Evolutionary conservation across 176 grass and related monocot species (phyloP).

Genomic region (Triticum urartu): DNA sequence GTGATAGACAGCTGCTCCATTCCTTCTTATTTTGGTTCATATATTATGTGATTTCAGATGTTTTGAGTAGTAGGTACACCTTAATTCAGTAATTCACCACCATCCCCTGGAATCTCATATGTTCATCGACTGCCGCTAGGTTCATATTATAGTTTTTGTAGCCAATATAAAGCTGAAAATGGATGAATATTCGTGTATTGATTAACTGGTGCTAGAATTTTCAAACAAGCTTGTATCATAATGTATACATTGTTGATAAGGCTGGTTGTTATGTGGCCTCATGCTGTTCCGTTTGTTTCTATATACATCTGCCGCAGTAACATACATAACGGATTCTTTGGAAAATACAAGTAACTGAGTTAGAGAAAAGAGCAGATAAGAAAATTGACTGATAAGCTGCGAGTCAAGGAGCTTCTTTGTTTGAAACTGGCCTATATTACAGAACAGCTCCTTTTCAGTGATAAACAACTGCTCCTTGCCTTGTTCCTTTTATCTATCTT

Average conservation of each 20-base stretch:
- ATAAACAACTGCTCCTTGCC: neutral
- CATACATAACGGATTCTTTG: neutral
- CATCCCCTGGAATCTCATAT: neutral
- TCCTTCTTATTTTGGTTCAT: neutral
- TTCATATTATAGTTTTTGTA: neutral
- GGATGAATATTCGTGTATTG: neutral
- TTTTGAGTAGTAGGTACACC: neutral
- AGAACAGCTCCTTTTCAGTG: slow-evolving; percentile 29
- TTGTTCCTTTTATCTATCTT: neutral
- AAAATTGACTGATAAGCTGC: neutral
- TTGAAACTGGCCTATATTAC: neutral
- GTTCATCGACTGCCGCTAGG: neutral
- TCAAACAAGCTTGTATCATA: neutral
- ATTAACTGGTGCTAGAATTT: neutral
- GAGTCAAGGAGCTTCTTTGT: neutral
- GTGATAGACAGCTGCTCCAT: slow-evolving; percentile 26
- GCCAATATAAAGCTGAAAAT: neutral
- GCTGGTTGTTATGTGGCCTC: neutral
- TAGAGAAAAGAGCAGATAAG: neutral
- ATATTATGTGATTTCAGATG: neutral
- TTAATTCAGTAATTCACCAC: neutral
- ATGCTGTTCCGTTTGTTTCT: neutral
- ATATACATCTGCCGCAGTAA: neutral
- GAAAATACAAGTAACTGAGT: neutral
- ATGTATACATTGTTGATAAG: neutral